These are phyloP conservation scores for Euphorbia pulcherrima DNA, from an alignment of 345 rosid genomes.

Conservation along the genomic window DNA sequence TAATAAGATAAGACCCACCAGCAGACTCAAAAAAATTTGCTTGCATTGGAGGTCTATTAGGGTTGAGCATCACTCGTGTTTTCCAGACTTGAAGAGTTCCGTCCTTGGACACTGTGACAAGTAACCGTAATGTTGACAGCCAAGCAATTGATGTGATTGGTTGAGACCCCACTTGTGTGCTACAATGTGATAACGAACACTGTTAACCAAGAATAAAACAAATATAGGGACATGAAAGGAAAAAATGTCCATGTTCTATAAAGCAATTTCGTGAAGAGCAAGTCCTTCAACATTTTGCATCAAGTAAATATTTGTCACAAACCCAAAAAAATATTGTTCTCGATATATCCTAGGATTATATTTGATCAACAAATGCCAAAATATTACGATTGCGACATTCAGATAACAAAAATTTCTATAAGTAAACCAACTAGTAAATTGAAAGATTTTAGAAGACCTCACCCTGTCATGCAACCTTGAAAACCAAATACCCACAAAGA, in stretches of 20 bases:
- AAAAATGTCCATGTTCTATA: not conserved
- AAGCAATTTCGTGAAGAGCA: not conserved
- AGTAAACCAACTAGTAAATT: not conserved
- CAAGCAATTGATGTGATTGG: slow-evolving; percentile 86
- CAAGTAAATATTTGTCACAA: not conserved
- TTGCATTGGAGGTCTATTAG: slow-evolving; percentile 86
- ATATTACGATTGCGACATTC: not conserved
- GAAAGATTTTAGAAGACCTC: not conserved
- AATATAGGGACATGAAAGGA: not conserved
- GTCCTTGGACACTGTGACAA: slow-evolving; percentile 84
- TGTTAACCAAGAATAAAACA: not conserved
- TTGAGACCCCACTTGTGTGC: slow-evolving; percentile 91
- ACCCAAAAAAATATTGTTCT: not conserved
- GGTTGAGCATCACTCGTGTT: slow-evolving; percentile 68
- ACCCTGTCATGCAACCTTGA: not conserved
- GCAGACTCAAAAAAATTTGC: slow-evolving; percentile 93
- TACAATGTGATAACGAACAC: slow-evolving; percentile 21
- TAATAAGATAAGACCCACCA: slow-evolving; percentile 36
- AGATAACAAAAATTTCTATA: not conserved
- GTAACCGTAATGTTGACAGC: slow-evolving; percentile 75
- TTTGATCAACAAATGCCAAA: not conserved
- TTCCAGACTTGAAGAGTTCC: slow-evolving; percentile 95
- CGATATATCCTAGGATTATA: not conserved
- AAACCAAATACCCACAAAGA: not conserved
- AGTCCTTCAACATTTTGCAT: not conserved